phyloP scores from a whole-genome alignment of 2,329 filamentous ascomycete species.

The Exophiala sp. region DNA sequence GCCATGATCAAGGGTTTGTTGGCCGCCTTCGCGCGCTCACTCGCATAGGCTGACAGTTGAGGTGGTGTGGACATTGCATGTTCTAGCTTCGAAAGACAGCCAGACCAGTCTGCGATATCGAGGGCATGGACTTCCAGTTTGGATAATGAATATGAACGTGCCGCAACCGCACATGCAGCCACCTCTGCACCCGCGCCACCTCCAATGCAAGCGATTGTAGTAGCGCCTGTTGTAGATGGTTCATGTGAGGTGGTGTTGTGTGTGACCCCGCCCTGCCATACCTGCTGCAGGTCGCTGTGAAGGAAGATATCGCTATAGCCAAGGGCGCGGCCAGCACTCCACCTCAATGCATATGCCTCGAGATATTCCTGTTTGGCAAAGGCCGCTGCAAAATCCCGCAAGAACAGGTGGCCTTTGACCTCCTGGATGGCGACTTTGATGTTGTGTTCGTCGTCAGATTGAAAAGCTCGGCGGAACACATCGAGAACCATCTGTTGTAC shows the following conservation, averaged over 20 bases:
- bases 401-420: constrained; percentile 79
- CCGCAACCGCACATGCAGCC: constrained; percentile 50
- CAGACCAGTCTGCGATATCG: constrained; percentile 74
- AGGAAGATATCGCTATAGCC: constrained; percentile 64
- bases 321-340: constrained; percentile 80
- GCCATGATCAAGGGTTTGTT: constrained; percentile 19
- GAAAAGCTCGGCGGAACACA: constrained; percentile 64
- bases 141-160: constrained; percentile 8
- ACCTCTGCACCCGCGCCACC: constrained; percentile 64
- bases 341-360: constrained; percentile 78
- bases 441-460: constrained; percentile 42
- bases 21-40: constrained; percentile 20
- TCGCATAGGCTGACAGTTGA: constrained; percentile 22
- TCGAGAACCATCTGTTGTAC: constrained; percentile 67
- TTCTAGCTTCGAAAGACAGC: constrained; percentile 56
- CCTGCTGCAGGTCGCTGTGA: constrained; percentile 15
- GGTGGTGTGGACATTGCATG: constrained; percentile 43
- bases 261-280: constrained; percentile 15
- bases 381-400: constrained; percentile 73
- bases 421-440: constrained; percentile 60
- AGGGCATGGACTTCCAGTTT: constrained; percentile 55
- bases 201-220: constrained; percentile 53
- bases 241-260: neutral
- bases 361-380: constrained; percentile 68
- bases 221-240: constrained; percentile 13